phyloP scores from a whole-genome alignment of 2,329 filamentous ascomycete genomes.

The Knufia petricola region DNA sequence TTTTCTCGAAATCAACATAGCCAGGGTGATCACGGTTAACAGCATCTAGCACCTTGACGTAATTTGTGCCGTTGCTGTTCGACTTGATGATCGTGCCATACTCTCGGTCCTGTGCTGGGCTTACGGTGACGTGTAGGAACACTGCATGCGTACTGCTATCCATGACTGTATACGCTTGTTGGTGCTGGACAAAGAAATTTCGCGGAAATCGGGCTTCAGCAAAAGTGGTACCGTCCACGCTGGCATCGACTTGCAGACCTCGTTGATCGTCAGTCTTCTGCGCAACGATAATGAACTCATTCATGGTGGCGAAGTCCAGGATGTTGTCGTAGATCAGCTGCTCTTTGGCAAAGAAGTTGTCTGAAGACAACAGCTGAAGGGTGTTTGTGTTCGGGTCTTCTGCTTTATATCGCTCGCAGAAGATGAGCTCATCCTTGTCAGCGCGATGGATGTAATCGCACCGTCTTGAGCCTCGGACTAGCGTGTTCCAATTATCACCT shows the following conservation, averaged over 20 bases:
- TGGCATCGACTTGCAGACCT: conserved; percentile 67
- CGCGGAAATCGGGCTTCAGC: conserved; percentile 76
- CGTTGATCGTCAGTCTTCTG: conserved; percentile 52
- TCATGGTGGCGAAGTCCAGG: conserved; percentile 84
- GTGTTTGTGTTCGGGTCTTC: conserved; percentile 54
- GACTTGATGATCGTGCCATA: conserved; percentile 92
- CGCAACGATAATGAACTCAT: conserved; percentile 85
- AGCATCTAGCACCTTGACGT: conserved; percentile 68
- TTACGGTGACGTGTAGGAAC: conserved; percentile 84
- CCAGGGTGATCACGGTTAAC: conserved; percentile 71
- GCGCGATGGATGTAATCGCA: conserved; percentile 75
- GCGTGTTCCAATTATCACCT: conserved; percentile 65
- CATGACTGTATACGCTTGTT: conserved; percentile 81
- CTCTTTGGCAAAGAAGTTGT: conserved; percentile 64
- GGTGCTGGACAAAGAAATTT: conserved; percentile 68
- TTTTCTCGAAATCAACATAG: conserved; percentile 94
- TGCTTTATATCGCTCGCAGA: conserved; percentile 54
- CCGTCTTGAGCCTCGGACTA: conserved; percentile 63
- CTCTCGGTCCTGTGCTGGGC: conserved; percentile 52
- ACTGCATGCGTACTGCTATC: conserved; percentile 92
- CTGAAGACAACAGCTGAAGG: conserved; percentile 63
- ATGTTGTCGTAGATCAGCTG: conserved; percentile 59
- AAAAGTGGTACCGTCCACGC: conserved; percentile 73
- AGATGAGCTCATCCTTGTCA: conserved; percentile 55
- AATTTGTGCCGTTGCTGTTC: conserved; percentile 95